phyloP scores from a whole-genome alignment of 2,329 filamentous ascomycete genomes.

The Ophiostoma ips region DNA sequence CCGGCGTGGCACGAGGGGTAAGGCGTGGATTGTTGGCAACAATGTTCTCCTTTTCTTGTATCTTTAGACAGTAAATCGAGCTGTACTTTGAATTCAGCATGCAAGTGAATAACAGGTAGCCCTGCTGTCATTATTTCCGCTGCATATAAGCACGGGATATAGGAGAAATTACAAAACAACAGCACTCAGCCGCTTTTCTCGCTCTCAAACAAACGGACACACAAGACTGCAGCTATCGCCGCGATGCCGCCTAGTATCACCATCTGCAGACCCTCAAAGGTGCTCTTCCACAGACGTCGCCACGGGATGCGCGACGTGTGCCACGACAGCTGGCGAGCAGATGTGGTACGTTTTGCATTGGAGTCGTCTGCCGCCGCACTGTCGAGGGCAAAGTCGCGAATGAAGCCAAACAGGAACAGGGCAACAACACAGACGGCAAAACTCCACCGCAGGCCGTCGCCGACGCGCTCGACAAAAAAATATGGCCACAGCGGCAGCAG shows the following conservation, averaged over 20 bases:
- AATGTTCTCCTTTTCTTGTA: neutral
- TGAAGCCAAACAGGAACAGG: constrained; percentile 20
- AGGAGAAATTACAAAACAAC: neutral
- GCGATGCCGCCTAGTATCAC: constrained; percentile 20
- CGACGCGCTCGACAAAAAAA: constrained; percentile 17
- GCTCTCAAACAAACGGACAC: constrained; percentile 18
- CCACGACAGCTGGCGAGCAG: neutral
- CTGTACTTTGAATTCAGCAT: no score
- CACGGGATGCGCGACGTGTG: constrained; percentile 10
- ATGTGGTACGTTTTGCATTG: neutral
- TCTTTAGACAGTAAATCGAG: no score
- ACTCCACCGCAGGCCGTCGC: constrained; percentile 20
- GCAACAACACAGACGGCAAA: constrained; percentile 20
- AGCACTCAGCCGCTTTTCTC: neutral
- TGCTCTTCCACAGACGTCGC: constrained; percentile 14
- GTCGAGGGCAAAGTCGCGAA: constrained; percentile 16
- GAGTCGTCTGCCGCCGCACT: neutral
- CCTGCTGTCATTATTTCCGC: no score
- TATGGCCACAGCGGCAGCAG: constrained; percentile 20
- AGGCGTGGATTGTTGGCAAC: neutral
- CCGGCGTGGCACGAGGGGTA: neutral
- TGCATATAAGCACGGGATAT: neutral
- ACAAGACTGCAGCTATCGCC: constrained; percentile 19
- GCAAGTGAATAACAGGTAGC: neutral
- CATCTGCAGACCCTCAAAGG: constrained; percentile 20